Evolutionary conservation across 768 basidiomycete species (phyloP).

Genomic region (Xerocomus brunneocitrinus): DNA sequence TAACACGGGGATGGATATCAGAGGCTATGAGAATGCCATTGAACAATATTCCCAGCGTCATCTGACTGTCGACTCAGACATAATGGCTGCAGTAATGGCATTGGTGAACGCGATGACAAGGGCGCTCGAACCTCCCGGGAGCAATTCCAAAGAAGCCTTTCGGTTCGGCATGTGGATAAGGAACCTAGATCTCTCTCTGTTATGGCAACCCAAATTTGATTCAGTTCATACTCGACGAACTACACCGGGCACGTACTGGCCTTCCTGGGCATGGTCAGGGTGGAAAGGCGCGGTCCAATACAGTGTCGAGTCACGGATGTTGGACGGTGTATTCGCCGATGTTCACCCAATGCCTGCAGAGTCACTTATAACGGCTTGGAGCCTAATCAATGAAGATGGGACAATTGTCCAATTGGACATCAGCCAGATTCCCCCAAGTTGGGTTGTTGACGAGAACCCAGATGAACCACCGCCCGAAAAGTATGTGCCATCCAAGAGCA

Average conservation of each 20-base stretch:
- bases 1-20: background rate
- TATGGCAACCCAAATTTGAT: conserved; percentile 22
- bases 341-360: conserved; percentile 7
- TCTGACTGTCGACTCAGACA: conserved; percentile 13
- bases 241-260: conserved; percentile 4
- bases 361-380: conserved; percentile 18
- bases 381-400: conserved; percentile 12
- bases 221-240: conserved; percentile 7
- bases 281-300: conserved; percentile 20
- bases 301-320: background rate
- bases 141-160: conserved; percentile 3
- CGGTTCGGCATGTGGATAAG: conserved; percentile 11
- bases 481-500: conserved; percentile 3
- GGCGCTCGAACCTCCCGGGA: background rate
- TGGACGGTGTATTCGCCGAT: background rate
- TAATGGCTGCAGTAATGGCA: conserved; percentile 10
- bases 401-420: conserved; percentile 12
- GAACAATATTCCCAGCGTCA: conserved; percentile 12
- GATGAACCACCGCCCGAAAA: background rate
- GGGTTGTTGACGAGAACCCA: background rate
- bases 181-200: conserved; percentile 11
- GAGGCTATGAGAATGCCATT: conserved; percentile 6
- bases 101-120: conserved; percentile 3
- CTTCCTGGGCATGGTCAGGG: conserved; percentile 26
- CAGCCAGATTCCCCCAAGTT: background rate